phyloP scores from a whole-genome alignment of 1,139 yeast genomes.

The Saccharomycopsis crataegensis region DNA sequence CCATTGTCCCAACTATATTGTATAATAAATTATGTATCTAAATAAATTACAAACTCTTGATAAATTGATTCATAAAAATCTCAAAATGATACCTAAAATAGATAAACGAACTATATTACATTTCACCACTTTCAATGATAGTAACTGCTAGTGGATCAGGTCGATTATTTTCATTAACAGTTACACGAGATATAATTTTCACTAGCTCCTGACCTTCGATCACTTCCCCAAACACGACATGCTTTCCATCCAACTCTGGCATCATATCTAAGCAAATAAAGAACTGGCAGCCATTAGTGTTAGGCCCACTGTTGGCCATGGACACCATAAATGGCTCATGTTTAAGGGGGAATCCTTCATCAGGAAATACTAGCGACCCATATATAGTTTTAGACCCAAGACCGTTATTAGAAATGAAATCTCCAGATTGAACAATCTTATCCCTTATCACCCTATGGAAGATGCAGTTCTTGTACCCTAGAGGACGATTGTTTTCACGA shows the following conservation, averaged over 20 bases:
- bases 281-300: conserved; percentile 99
- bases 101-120: background rate
- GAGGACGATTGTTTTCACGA: conserved; percentile 9
- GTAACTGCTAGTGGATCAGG: conserved; percentile 7
- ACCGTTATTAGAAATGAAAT: conserved; percentile 13
- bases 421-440: conserved; percentile 13
- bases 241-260: conserved; percentile 98
- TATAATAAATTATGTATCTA: too few relatives aligned
- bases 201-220: conserved; percentile 84
- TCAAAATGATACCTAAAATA: too few relatives aligned
- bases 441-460: conserved; percentile 10
- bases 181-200: conserved; percentile 49
- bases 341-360: conserved; percentile 77
- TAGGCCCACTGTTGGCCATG: conserved; percentile 99
- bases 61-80: too few relatives aligned
- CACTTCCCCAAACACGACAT: conserved; percentile 98
- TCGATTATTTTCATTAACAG: conserved; percentile 7
- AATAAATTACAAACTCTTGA: too few relatives aligned
- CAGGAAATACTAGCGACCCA: conserved; percentile 46
- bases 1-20: too few relatives aligned
- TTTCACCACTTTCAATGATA: conserved; percentile 14
- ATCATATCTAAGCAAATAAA: conserved; percentile 93
- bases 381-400: conserved; percentile 6
- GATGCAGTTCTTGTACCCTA: conserved; percentile 11
- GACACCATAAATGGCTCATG: conserved; percentile 90